A percentile compares a stretch with the other conserved stretches of the same genome.
These are phyloP conservation scores for Cyclocybe aegerita DNA, from an alignment of 768 basidiomycete species.

Conservation along the genomic window DNA sequence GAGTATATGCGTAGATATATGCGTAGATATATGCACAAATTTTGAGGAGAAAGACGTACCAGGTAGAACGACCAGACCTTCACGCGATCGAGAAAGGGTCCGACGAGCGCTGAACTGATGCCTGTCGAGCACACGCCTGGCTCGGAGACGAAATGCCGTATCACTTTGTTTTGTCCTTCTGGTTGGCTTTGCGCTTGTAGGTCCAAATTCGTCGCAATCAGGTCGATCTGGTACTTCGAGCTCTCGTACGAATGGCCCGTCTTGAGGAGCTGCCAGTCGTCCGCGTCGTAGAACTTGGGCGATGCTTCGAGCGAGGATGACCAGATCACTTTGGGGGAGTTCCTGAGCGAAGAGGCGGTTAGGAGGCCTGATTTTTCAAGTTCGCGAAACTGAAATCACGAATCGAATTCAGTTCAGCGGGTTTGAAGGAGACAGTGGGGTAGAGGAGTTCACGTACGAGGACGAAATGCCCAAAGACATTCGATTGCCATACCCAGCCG, in stretches of 20 bases:
- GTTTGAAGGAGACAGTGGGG: neutral
- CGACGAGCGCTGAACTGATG: constrained; percentile 48
- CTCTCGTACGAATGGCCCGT: constrained; percentile 65
- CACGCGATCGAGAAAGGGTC: constrained; percentile 41
- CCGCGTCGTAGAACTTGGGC: constrained; percentile 50
- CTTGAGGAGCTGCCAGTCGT: constrained; percentile 72
- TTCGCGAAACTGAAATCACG: constrained; percentile 59
- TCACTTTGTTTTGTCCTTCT: constrained; percentile 16
- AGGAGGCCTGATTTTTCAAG: constrained; percentile 48
- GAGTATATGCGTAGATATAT: neutral
- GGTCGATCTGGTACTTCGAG: constrained; percentile 76
- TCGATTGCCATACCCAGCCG: constrained; percentile 84
- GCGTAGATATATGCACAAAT: no score
- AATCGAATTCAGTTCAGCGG: neutral
- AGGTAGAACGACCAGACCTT: constrained; percentile 63
- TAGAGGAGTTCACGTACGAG: constrained; percentile 48
- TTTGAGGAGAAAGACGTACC: constrained; percentile 40
- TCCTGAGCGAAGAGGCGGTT: constrained; percentile 37
- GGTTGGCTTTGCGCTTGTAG: constrained; percentile 29
- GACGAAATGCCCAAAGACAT: constrained; percentile 78
- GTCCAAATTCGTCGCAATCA: constrained; percentile 60
- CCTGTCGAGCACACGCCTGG: constrained; percentile 73
- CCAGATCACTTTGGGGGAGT: constrained; percentile 69
- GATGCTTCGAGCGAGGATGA: constrained; percentile 69
- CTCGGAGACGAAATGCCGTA: constrained; percentile 63